Evolutionary conservation across 2,329 filamentous ascomycete species (phyloP).

Genomic region (Mycosphaerella arachidis): DNA sequence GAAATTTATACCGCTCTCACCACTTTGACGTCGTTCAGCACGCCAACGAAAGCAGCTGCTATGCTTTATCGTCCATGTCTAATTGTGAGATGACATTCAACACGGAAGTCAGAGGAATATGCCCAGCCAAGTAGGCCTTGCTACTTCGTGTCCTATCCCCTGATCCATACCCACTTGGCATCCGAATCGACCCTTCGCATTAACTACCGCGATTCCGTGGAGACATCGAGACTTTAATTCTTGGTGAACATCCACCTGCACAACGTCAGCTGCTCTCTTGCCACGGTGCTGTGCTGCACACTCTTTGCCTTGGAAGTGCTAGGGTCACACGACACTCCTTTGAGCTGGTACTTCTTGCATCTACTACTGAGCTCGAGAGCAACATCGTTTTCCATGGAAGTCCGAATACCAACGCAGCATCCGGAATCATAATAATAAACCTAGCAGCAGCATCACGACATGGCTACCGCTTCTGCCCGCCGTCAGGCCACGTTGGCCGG

Average conservation of each 20-base stretch:
- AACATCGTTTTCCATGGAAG: not conserved
- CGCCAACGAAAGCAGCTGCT: not conserved
- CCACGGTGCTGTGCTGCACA: not conserved
- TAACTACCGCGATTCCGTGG: no score
- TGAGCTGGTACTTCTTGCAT: not conserved
- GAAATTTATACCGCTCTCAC: no score
- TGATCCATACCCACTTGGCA: not conserved
- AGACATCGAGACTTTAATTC: not conserved
- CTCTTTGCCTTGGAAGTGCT: not conserved
- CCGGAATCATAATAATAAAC: not conserved
- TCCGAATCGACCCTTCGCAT: no score
- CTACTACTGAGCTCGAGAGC: not conserved
- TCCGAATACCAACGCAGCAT: not conserved
- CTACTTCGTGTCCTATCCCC: not conserved
- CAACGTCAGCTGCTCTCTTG: constrained; percentile 3
- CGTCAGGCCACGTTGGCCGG: constrained; percentile 41
- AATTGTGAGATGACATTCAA: not conserved
- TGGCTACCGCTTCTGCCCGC: constrained; percentile 16
- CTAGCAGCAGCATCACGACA: constrained; percentile 5
- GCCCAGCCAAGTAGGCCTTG: not conserved
- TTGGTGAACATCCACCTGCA: not conserved
- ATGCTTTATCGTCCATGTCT: not conserved
- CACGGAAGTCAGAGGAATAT: not conserved
- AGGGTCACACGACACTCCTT: constrained; percentile 6
- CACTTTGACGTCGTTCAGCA: no score